phyloP scores from a whole-genome alignment of 2,329 filamentous ascomycete genomes.

The Monosporascus cannonballus region DNA sequence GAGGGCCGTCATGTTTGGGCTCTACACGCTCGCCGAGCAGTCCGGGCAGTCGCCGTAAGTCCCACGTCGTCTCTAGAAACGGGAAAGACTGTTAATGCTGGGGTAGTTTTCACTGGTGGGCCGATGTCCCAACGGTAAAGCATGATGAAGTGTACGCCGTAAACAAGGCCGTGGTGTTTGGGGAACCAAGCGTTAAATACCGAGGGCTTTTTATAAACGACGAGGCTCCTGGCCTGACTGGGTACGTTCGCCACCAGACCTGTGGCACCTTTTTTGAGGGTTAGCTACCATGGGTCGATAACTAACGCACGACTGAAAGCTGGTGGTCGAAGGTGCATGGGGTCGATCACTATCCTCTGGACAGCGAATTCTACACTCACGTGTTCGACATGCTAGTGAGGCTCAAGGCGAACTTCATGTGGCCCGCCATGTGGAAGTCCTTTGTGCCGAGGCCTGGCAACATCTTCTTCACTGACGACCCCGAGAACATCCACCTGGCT shows the following conservation, averaged over 20 bases:
- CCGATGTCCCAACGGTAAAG: constrained; percentile 46
- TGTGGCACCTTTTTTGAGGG: neutral
- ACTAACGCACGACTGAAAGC: constrained; percentile 23
- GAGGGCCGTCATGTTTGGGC: constrained; percentile 51
- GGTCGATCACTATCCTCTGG: constrained; percentile 38
- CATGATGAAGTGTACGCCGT: constrained; percentile 45
- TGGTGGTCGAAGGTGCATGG: constrained; percentile 48
- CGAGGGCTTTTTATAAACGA: constrained; percentile 60
- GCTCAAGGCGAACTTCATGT: constrained; percentile 58
- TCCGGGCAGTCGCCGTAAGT: constrained; percentile 51
- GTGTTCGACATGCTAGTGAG: constrained; percentile 59
- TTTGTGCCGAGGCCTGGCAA: constrained; percentile 39
- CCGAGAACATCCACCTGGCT: constrained; percentile 50
- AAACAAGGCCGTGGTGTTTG: constrained; percentile 38
- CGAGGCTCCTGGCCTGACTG: constrained; percentile 49
- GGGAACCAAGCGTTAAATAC: constrained; percentile 51
- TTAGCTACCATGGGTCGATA: neutral
- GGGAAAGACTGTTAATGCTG: neutral
- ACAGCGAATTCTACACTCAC: constrained; percentile 51
- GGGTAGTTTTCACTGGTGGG: constrained; percentile 49
- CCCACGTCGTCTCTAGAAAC: neutral
- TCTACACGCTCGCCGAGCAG: constrained; percentile 56
- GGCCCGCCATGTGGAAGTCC: constrained; percentile 59
- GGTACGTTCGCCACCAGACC: constrained; percentile 1
- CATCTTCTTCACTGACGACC: constrained; percentile 58